Percentiles rank a stretch among this genome's conserved stretches.
Conservation (phyloP, 257 asterid genomes). For the Voacanga thouarsii region DNA sequence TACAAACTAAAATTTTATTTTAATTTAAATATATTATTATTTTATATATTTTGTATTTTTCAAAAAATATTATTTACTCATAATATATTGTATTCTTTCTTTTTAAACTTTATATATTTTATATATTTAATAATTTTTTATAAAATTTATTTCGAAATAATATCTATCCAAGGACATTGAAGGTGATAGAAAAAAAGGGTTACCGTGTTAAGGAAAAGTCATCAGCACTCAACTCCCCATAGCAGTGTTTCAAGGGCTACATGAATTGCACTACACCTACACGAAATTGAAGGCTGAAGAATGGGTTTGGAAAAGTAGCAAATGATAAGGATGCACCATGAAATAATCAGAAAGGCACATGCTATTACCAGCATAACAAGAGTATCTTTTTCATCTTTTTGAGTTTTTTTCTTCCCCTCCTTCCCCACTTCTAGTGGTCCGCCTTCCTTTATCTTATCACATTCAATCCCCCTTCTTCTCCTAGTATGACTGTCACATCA, state of each 20-base stretch:
- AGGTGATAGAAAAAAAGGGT: conserved; percentile 5
- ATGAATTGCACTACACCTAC: conserved; percentile 27
- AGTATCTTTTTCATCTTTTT: conserved; percentile 11
- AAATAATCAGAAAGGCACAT: conserved; percentile 45
- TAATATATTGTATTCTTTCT: no score
- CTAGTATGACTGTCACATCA: conserved; percentile 35
- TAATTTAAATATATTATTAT: no score
- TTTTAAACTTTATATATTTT: no score
- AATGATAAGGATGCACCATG: conserved; percentile 37
- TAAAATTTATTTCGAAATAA: no score
- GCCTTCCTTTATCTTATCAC: conserved; percentile 28
- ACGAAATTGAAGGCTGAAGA: neutral
- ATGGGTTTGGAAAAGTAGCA: conserved; percentile 24
- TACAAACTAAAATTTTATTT: no score
- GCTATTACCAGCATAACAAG: conserved; percentile 29
- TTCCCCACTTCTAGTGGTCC: conserved; percentile 33
- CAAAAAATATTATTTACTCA: no score
- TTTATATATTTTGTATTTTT: no score
- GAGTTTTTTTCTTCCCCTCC: conserved; percentile 1
- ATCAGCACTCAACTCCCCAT: conserved; percentile 5
- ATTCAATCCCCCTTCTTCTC: conserved; percentile 8
- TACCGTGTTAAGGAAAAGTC: conserved; percentile 11
- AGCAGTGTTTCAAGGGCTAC: conserved; percentile 15
- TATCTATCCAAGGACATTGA: neutral
- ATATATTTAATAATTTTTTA: no score